Evolutionary conservation across 352 stramenopile species (phyloP), one percentile per base, ranked within the genome.

Genomic region (Pythium dissotocum): DNA sequence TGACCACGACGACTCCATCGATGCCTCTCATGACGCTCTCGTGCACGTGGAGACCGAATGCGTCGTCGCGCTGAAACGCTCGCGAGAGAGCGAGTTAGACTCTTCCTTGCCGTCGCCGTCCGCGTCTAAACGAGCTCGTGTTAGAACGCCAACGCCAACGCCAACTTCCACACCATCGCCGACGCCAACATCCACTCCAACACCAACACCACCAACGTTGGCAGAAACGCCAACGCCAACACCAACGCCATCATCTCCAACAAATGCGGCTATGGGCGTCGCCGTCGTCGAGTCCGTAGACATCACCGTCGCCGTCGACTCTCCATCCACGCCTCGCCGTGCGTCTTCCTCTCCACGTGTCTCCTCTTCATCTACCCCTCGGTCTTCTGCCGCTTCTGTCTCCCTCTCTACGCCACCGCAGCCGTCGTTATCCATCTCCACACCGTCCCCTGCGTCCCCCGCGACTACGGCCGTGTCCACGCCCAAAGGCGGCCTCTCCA

Each of bases 211-310:
- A 26, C 42, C 40, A 14, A 54, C 36, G 42, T 53, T 53, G 46
- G 46, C 5, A 33, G n/a, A 32, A 32, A 32, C 40, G 40, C 40
- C 58, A 33, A 55, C 56, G 56, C 35, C 42, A 52, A 53, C n/a
- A 6, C 46, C 46, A 53, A 32, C 46, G 8, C 46, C 46, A 53
- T 18, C 46, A 16, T 14, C 46, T 2, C n/a, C 46, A 53, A 28
- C 18, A 16, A 14, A 14, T 9, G 21, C n/a, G 36, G 36, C 14
- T 12, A 61, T 32, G 55, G 42, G 55, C 30, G 32, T 16, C 3
- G n/a, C 42, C 24, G 38, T 61, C 6, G 36, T 61, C 56, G 56
- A 61, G 56, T 61, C 56, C 3, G 56, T 61, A 16, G 56, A 61
- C 38, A 46, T 61, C 56, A 61, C n/a, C 12, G 56, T 61, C 38